These are phyloP conservation scores for Fibroporia radiculosa DNA, from an alignment of 768 basidiomycete species.

Conservation along the genomic window DNA sequence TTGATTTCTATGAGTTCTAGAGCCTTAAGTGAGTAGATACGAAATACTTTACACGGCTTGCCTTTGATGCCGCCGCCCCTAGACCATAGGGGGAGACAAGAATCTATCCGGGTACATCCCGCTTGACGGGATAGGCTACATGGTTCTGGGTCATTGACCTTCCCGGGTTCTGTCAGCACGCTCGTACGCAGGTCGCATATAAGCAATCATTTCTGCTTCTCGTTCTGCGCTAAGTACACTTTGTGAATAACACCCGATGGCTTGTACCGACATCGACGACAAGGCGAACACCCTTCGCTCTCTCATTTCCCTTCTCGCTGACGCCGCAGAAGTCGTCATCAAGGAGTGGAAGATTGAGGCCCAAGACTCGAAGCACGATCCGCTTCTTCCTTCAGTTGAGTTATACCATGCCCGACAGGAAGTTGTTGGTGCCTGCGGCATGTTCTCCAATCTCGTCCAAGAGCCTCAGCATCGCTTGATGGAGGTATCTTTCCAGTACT, in stretches of 20 bases:
- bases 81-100: too few species aligned
- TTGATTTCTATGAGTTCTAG: too few species aligned
- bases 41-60: too few species aligned
- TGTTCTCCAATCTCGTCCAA: constrained; percentile 5
- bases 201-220: neutral
- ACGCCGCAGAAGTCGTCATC: constrained; percentile 6
- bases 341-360: constrained; percentile 6
- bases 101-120: neutral
- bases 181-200: neutral
- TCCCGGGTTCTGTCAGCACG: neutral
- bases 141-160: neutral
- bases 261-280: too few species aligned
- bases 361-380: neutral
- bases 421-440: constrained; percentile 4
- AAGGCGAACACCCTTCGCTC: constrained; percentile 1
- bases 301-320: neutral
- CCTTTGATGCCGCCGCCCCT: too few species aligned
- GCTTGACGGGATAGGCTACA: neutral
- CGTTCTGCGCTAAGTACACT: too few species aligned
- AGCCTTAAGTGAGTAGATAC: too few species aligned
- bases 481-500: neutral
- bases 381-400: neutral
- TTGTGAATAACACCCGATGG: too few species aligned
- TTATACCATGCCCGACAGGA: constrained; percentile 3
- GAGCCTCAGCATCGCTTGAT: constrained; percentile 2